Evolutionary conservation across 1,139 yeast genomes (phyloP), one percentile per base, ranked within the genome.

Genomic region (Blastobotrys aristatus): DNA sequence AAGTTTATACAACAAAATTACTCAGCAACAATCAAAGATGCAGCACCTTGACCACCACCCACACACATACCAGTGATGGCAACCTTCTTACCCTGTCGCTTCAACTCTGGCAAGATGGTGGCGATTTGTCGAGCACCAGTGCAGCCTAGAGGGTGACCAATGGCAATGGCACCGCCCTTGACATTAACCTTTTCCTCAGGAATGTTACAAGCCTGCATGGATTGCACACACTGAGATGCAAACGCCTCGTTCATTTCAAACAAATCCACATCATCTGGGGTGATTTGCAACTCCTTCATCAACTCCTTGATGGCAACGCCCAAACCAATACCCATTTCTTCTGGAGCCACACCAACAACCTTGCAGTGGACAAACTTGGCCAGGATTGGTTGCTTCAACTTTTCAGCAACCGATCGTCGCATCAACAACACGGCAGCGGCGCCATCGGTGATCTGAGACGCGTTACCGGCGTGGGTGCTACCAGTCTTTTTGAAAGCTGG

Each of bases 21-120:
- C 70, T 87, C 97, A 63, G 75, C 82, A 47, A 88, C 75, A 60
- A 89, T 75, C 47, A 89, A 72, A 26, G 94, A 84, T 48, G 97
- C 97, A 46, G 97, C 97, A 60, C 97, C 97, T 95, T 89, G 90
- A 63, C 97, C 97, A 39, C 96, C 88, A 64, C 97, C 97, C 58
- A 90, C 83, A 73, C 97, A 90, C 97, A 90, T 90, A 55, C 95
- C 84, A 26, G 95, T 86, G 51, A 90, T 82, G 59, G 97, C 97
- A 55, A 88, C 71, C 71, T 88, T 82, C 61, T 94, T 95, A 42
- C 77, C 70, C 22, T 70, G 62, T 47, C 68, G 61, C 67, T 83
- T 72, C 62, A 90, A 76, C 69, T 88, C 90, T 63, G 92, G 77
- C 62, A 90, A 69, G 53, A 90, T 71, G 6, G 97, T 90, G 43